These are phyloP conservation scores for Rhododendron kiyosumense DNA, from an alignment of 148 eudicot genomes.

Conservation along the genomic window DNA sequence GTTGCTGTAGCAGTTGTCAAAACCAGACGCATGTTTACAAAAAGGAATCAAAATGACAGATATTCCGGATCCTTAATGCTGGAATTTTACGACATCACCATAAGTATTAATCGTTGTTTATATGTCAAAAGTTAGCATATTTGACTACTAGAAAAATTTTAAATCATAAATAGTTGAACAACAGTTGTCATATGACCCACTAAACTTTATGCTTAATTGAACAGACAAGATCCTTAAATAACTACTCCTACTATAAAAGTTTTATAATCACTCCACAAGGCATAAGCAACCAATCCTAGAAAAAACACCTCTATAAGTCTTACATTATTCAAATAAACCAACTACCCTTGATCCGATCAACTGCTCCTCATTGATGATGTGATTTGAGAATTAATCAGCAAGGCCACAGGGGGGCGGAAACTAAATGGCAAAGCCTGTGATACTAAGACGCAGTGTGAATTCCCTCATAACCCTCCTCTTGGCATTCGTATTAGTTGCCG, in stretches of 20 bases:
- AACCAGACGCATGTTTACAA: neutral
- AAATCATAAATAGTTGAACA: neutral
- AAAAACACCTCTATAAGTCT: neutral
- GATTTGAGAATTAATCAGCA: neutral
- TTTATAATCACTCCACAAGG: neutral
- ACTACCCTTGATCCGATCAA: neutral
- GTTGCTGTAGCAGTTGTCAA: neutral
- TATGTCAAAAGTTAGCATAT: neutral
- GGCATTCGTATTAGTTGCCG: slow-evolving; percentile 24
- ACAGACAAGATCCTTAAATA: neutral
- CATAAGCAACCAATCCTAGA: neutral
- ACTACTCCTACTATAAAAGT: neutral
- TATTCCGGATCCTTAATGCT: neutral
- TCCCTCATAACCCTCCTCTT: slow-evolving; percentile 32
- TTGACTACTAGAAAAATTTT: no score
- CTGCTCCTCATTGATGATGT: slow-evolving; percentile 4
- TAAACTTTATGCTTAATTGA: neutral
- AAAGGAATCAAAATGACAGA: neutral
- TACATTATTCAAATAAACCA: no score
- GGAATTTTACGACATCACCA: neutral
- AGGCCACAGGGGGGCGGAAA: neutral
- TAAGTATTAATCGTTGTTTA: neutral
- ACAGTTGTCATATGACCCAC: neutral
- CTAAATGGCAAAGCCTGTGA: slow-evolving; percentile 27
- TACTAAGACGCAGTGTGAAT: slow-evolving; percentile 40